Base-by-base conservation (phyloP, 2,329 filamentous ascomycete species). In the Xylaria sp. region DNA sequence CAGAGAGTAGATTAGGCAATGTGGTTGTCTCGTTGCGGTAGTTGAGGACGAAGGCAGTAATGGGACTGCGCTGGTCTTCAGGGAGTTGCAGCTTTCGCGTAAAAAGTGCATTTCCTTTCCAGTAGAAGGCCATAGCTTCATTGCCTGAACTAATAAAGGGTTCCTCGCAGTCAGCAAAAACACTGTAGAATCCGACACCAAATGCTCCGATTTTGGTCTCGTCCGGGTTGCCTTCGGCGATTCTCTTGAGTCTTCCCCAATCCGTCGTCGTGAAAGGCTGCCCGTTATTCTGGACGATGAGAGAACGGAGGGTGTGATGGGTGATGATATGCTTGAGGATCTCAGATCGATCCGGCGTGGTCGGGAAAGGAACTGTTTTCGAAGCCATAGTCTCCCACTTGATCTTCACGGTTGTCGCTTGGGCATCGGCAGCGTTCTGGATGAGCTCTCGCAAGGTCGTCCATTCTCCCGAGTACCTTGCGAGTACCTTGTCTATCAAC, bases 171-270 rank as follows among this genome's bases (percentile, higher is more conserved):
- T 99, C 94, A 63, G 94, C 91, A 73, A 99, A 99, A 46, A 97
- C 93, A 73, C 91, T 96, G 80, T 99, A 99, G 77, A 99, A 99
- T 2, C 94, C 94, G 37, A 99, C 94, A 66, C 94, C 94, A 73
- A 99, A 99, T 2, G 94, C 95, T 57, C 94, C 94, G 69, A 99
- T 99, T 79, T 99, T 99, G 52, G 92, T 97, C 76, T 99, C 94
- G 73, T 99, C 94, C 0, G 94, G 94, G 71, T 99, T 99, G 52
- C 94, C 95, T 74, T 99, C 94, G n/a, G 94, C 95, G 64, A 99
- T 99, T 62, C 93, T 87, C 79, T 97, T 97, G 65, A 99, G 74
- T 57, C 94, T 84, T 51, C 87, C 86, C 94, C 94, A 99, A 75
- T 99, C 94, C 16, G 92, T 95, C 68, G 89, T 84, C 55, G 86